phyloP scores from a whole-genome alignment of 2,329 filamentous ascomycete species.

The Colletotrichum tabaci region DNA sequence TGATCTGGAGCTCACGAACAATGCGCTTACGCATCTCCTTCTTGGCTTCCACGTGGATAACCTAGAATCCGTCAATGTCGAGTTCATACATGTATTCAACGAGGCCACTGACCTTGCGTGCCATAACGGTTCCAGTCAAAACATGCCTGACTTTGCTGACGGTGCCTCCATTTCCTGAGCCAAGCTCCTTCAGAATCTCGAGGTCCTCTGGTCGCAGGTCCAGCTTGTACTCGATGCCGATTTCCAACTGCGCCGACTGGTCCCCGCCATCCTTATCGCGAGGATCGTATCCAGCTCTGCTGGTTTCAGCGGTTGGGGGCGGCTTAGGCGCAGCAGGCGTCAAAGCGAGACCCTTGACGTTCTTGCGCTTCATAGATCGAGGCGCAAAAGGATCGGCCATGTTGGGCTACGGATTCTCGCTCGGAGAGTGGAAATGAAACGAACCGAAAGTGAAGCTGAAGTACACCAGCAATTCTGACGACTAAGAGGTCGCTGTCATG shows the following conservation, averaged over 20 bases:
- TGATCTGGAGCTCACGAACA: constrained; percentile 96
- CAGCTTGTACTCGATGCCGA: constrained; percentile 96
- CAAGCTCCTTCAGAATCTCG: constrained; percentile 93
- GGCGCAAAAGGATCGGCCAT: constrained; percentile 77
- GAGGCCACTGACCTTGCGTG: constrained; percentile 81
- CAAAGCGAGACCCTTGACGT: constrained; percentile 94
- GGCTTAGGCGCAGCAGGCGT: constrained; percentile 83
- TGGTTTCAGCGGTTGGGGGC: constrained; percentile 80
- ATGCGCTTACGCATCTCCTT: constrained; percentile 97
- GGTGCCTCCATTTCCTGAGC: constrained; percentile 95
- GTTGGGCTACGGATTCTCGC: constrained; percentile 45
- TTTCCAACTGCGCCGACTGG: constrained; percentile 82
- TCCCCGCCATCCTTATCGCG: constrained; percentile 72
- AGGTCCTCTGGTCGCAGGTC: constrained; percentile 94
- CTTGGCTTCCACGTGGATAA: constrained; percentile 98
- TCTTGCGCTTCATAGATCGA: constrained; percentile 98
- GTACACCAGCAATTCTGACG: constrained; percentile 21
- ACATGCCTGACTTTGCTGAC: constrained; percentile 98
- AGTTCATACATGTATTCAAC: neutral
- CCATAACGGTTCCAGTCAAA: constrained; percentile 96
- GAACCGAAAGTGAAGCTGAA: constrained; percentile 7
- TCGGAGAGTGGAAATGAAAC: neutral
- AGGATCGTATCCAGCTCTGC: constrained; percentile 71
- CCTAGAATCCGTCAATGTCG: constrained; percentile 65
- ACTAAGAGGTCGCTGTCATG: constrained; percentile 17